Percentiles rank a stretch among this genome's conserved stretches.
Conservation (phyloP, 331 rosid genomes). For the Malus hybrid region DNA sequence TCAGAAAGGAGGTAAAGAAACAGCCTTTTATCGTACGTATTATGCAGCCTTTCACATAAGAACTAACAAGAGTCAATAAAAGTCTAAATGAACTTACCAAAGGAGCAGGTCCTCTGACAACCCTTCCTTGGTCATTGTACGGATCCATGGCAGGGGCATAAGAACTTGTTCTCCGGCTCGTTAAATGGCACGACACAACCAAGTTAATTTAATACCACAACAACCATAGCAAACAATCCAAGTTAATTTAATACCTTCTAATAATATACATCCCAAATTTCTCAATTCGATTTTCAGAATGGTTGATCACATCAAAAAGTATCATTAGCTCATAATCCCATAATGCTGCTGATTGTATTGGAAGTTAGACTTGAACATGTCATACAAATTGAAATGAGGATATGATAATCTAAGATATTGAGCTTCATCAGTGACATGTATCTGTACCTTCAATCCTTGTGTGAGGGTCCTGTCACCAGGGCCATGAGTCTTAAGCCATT, state of each 20-base stretch:
- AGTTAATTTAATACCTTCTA: neutral
- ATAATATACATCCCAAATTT: neutral
- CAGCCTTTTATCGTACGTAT: neutral
- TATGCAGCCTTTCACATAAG: neutral
- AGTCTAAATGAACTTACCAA: slow-evolving; percentile 43
- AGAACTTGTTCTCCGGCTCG: slow-evolving; percentile 73
- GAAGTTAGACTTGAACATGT: neutral
- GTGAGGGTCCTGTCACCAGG: slow-evolving; percentile 91
- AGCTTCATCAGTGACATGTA: neutral
- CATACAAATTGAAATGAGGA: neutral
- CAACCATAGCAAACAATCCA: neutral
- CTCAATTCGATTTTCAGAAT: neutral
- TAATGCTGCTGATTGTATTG: neutral
- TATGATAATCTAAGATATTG: neutral
- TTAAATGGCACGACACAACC: slow-evolving; percentile 98
- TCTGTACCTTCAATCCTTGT: slow-evolving; percentile 76
- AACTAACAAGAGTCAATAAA: neutral
- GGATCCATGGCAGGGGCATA: slow-evolving; percentile 99
- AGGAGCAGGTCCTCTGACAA: slow-evolving; percentile 98
- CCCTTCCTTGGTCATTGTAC: slow-evolving; percentile 84
- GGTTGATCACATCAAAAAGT: neutral
- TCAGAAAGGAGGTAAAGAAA: neutral
- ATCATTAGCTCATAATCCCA: neutral
- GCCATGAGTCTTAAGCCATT: slow-evolving; percentile 84
- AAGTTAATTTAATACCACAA: slow-evolving; percentile 13